phyloP scores from a whole-genome alignment of 768 basidiomycete genomes.

The Mycena belliarum region DNA sequence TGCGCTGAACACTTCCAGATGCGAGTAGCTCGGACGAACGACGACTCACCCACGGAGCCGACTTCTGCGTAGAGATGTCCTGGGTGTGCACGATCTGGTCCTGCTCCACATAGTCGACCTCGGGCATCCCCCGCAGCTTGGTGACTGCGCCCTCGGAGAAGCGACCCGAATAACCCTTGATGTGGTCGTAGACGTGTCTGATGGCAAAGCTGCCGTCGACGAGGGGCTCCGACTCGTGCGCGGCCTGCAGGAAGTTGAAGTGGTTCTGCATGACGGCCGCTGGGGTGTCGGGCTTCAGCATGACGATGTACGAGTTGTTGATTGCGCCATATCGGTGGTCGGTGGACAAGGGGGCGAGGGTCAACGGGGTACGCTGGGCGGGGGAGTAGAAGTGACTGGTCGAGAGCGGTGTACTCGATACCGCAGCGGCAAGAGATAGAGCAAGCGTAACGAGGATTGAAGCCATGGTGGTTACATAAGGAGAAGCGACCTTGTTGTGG shows the following conservation, averaged over 20 bases:
- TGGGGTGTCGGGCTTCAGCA: slow-evolving; percentile 74
- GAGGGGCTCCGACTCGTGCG: slow-evolving; percentile 55
- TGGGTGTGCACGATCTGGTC: slow-evolving; percentile 90
- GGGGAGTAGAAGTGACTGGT: slow-evolving; percentile 35
- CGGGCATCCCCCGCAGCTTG: slow-evolving; percentile 77
- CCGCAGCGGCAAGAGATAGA: slow-evolving; percentile 38
- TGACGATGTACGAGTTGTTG: slow-evolving; percentile 93
- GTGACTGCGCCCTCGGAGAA: slow-evolving; percentile 74
- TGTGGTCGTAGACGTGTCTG: slow-evolving; percentile 74
- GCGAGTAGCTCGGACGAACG: background rate
- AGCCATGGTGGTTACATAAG: slow-evolving; percentile 46
- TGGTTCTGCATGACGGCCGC: slow-evolving; percentile 67
- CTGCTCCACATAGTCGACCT: slow-evolving; percentile 89
- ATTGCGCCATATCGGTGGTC: slow-evolving; percentile 71
- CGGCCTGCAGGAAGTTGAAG: slow-evolving; percentile 73
- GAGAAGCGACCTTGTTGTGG: slow-evolving; percentile 29
- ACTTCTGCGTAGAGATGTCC: slow-evolving; percentile 63
- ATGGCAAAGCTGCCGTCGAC: slow-evolving; percentile 54
- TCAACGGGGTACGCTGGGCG: slow-evolving; percentile 42
- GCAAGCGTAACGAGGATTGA: slow-evolving; percentile 39
- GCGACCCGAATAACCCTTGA: slow-evolving; percentile 79
- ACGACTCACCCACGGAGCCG: slow-evolving; percentile 82
- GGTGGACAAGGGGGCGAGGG: slow-evolving; percentile 61
- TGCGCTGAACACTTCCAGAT: too few relatives aligned
- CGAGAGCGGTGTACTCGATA: slow-evolving; percentile 49